Base-by-base conservation (phyloP, 2,329 filamentous ascomycete species). In the Hypoxylon sp. region DNA sequence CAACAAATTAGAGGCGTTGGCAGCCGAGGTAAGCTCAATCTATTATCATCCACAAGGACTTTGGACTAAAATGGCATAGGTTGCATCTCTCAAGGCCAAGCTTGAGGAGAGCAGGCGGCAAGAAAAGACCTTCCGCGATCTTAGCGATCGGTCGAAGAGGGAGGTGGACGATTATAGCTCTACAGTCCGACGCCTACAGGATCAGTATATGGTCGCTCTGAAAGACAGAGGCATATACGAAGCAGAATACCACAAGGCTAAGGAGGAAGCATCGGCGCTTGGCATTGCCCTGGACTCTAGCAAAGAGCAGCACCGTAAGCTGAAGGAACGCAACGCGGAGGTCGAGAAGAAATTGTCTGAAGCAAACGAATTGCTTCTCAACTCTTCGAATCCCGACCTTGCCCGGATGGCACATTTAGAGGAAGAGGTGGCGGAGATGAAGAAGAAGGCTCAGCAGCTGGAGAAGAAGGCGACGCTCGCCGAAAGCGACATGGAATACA, bases 401-500 rank as follows among this genome's bases (percentile, higher is more conserved):
- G 73, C 72, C 3, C 74, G 72, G 37, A 65, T 81, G 7, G 75
- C 73, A n/a, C 76, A 76, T 3, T 69, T 80, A 21, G 73, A 78
- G 13, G 71, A 74, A 43, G 68, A 75, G 11, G 72, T 81, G 3
- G 69, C 70, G 2, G 77, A 80, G 33, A 71, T 73, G 0, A 74
- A 74, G 17, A 68, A 75, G 4, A 75, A 76, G 48, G 73, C 76
- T 4, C 71, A 77, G 3, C 57, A 66, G 4, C 67, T 78, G 3
- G 74, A 80, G 62, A 78, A 77, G 66, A 77, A 74, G 48, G 29
- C 73, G 2, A 59, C 64, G 2, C 65, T 64, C 11, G 60, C 71
- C 1, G 73, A 81, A 23, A 76, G 75, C 11, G 83, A 86, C 3
- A 74, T 80, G 21, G 83, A 86, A 1, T 90, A 86, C 65, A 75